Base-by-base conservation (phyloP, 257 asterid species). In the Voacanga thouarsii region DNA sequence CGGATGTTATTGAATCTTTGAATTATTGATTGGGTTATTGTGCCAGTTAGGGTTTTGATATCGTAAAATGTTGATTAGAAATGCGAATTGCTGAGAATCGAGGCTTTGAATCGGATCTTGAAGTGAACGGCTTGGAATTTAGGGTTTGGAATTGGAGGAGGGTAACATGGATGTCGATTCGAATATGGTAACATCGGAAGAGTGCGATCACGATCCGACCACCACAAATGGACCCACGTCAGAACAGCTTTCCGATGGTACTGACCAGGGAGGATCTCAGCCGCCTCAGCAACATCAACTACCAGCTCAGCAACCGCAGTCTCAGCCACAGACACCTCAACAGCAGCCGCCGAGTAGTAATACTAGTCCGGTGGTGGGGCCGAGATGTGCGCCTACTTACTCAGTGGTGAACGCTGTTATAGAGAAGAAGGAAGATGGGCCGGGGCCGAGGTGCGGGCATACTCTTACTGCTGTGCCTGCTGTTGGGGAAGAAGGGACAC, bases 361-460 rank as follows among this genome's bases (percentile, higher is more conserved):
- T 82, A 83, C 74, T 66, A 51, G 80, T 67, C 78, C 90, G 80
- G 90, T 80, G 80, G 87, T 82, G 89, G 84, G 98, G 61, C 97
- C 99, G 47, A 90, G 98, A 67, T 93, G 96, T 82, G 99, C 99
- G 77, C 99, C 99, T 24, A 88, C 89, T 12, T 93, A 93, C 69
- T 82, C 86, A 61, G 93, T 89, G 80, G 99, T 93, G 85, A 88
- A 86, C 72, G 93, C 99, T 50, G 76, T 89, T 81, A 60, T 93
- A 23, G 99, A 93, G 82, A 88, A 91, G 90, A 83, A 93, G 89
- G 99, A 93, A 82, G 99, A 95, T 82, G 99, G 99, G 44, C 97
- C 99, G 21, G 99, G 99, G 47, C 96, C 99, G 24, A 77, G 98
- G 86, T 95, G 99, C 43, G 99, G 99, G 53, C 99, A 95, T 84